Conservation (phyloP, 139 green algal species). For the Tetradesmus obliquus region DNA sequence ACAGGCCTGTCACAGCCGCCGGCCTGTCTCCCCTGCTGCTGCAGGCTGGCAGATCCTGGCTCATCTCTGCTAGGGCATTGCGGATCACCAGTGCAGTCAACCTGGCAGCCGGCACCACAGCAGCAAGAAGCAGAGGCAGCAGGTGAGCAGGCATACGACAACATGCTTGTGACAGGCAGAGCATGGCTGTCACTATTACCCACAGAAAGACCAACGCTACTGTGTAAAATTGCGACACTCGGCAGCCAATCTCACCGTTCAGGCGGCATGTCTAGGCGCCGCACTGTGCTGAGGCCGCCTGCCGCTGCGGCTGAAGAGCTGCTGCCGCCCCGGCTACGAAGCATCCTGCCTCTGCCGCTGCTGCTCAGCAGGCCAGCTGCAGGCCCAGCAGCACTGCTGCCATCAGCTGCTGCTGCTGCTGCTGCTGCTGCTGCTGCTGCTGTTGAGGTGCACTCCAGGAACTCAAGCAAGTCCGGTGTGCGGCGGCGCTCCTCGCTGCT, state of each 20-base stretch:
- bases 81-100: conserved; percentile 16
- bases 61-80: not conserved
- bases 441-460: conserved; percentile 24
- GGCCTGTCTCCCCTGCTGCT: conserved; percentile 5
- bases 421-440: not conserved
- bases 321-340: not conserved
- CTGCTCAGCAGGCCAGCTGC: not conserved
- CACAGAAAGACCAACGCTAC: not conserved
- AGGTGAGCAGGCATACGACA: not conserved
- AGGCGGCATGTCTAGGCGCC: not conserved
- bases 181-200: not conserved
- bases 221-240: not conserved
- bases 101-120: not conserved
- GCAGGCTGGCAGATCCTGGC: conserved; percentile 13
- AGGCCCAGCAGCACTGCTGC: not conserved
- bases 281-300: not conserved
- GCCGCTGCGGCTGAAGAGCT: not conserved
- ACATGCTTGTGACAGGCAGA: not conserved
- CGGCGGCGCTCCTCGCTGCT: not conserved
- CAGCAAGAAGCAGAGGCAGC: not conserved
- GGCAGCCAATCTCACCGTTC: not conserved
- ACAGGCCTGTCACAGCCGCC: conserved; percentile 7
- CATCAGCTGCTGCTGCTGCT: conserved; percentile 17
- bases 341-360: not conserved
- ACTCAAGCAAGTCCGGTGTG: conserved; percentile 27